Evolutionary conservation across 73 alveolate genomes (phyloP).

Genomic region (Effrenium voratum): DNA sequence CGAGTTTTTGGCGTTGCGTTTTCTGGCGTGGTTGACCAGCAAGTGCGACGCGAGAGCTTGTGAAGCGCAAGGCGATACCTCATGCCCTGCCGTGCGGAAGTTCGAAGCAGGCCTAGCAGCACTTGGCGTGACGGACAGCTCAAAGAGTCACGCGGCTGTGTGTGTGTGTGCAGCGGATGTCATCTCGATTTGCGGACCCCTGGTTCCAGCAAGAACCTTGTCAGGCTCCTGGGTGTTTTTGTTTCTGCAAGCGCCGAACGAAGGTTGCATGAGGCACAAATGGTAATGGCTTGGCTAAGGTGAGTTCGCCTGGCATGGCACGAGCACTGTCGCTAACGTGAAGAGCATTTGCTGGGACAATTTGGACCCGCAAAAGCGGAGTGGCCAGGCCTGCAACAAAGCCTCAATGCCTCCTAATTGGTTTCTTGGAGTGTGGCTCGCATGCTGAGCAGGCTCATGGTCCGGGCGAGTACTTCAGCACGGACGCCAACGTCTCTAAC

Average conservation of each 20-base stretch:
- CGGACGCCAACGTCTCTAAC: background rate
- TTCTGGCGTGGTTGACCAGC: too few species aligned
- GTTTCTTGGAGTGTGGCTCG: too few species aligned
- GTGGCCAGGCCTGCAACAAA: too few species aligned
- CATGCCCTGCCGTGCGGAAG: background rate
- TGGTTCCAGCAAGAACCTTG: background rate
- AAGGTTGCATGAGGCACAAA: background rate
- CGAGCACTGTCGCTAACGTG: slow-evolving; percentile 10
- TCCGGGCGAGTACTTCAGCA: slow-evolving; percentile 26
- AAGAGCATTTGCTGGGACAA: slow-evolving; percentile 20
- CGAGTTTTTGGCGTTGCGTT: too few species aligned
- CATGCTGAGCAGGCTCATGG: slow-evolving; percentile 28
- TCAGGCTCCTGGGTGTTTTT: too few species aligned
- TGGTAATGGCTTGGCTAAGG: background rate
- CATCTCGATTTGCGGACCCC: too few species aligned
- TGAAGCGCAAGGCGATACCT: background rate
- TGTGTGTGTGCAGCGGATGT: too few species aligned
- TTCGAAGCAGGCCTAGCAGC: background rate
- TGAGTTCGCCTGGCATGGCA: slow-evolving; percentile 42
- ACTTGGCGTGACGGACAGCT: background rate
- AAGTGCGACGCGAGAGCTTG: too few species aligned
- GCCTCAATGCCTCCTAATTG: too few species aligned
- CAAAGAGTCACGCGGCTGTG: background rate
- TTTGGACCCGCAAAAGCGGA: background rate
- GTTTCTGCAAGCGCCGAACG: too few species aligned